Base-by-base conservation (phyloP, 2,329 filamentous ascomycete genomes). In the Ophiostoma australiae region DNA sequence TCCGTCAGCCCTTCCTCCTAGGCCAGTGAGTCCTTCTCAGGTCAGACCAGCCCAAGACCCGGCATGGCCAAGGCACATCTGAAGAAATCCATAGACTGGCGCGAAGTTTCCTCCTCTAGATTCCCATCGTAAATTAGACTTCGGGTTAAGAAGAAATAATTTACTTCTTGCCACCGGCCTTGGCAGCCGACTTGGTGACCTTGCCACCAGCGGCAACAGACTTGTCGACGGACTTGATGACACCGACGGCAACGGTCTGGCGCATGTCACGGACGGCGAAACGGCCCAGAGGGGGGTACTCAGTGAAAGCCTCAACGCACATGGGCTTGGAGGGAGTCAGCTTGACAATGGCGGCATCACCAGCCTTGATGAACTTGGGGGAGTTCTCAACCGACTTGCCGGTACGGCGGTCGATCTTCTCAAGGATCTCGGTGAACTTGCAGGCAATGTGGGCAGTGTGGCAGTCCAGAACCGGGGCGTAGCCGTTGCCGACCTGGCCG, bases 311-410 rank as follows among this genome's bases (percentile, higher is more conserved):
- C 93, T 99, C 95, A 85, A 99, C 95, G 85, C 95, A 99, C 95
- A 99, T 99, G 83, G 95, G 95, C 94, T 99, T 99, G 88, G 94
- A 97, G 83, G 95, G 95, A 89, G 97, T 82, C 95, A 99, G 98
- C 93, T 97, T 98, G 88, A 99, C 95, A 87, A 99, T 99, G 84
- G 94, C 94, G 78, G 95, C 94, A 84, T 99, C 95, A 91, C 95
- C 95, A 81, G 94, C 97, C 93, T 99, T 99, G 92, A 99, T 94
- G 91, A 97, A 98, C 91, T 99, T 99, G 86, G 95, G 95, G 81
- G 81, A 82, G 83, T 87, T 81, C 86, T 99, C 95, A 81, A 92
- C 89, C 77, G 94, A 92, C 91, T 99, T 99, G 84, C 95, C 95
- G 83, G 95, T 97, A 93, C 95, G 95, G 86, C 95, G 94, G 84